Conservation (phyloP, 2,329 filamentous ascomycete genomes). For the Lanzia echinophila region DNA sequence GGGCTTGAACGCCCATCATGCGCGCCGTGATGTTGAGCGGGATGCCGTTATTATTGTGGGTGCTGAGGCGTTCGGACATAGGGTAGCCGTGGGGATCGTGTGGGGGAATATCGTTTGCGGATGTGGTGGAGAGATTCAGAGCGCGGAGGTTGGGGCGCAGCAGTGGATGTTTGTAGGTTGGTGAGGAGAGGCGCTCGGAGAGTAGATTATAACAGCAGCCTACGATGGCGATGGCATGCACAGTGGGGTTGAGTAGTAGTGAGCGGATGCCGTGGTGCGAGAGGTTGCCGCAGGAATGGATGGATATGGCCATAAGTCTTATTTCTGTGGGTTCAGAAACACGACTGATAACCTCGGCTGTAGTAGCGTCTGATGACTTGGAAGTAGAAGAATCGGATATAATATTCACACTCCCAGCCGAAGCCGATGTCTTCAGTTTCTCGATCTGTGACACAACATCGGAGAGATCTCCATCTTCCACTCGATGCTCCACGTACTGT, state of each 20-base stretch:
- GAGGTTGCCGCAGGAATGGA: conserved; percentile 97
- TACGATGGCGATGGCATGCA: conserved; percentile 88
- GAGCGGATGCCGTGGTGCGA: conserved; percentile 89
- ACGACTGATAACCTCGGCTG: background rate
- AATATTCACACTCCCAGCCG: background rate
- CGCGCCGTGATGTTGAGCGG: conserved; percentile 91
- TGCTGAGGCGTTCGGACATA: conserved; percentile 68
- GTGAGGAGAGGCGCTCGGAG: conserved; percentile 80
- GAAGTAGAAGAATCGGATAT: background rate
- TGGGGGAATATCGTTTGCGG: conserved; percentile 56
- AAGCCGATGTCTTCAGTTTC: conserved; percentile 31
- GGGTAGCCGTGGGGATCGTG: conserved; percentile 89
- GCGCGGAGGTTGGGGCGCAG: conserved; percentile 63
- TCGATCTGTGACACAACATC: conserved; percentile 59
- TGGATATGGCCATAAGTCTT: conserved; percentile 78
- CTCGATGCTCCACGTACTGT: conserved; percentile 68
- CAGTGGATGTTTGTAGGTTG: conserved; percentile 76
- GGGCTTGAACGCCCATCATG: conserved; percentile 97
- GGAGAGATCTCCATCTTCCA: conserved; percentile 66
- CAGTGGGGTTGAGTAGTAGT: conserved; percentile 73
- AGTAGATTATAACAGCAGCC: conserved; percentile 98
- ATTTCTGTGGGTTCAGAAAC: conserved; percentile 1
- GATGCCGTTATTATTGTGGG: conserved; percentile 54
- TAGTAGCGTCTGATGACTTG: background rate
- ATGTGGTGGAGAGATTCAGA: conserved; percentile 58